Base-by-base conservation (phyloP, 225 moss, liverwort and hornwort genomes). In the Pseudoscleropodium purum region DNA sequence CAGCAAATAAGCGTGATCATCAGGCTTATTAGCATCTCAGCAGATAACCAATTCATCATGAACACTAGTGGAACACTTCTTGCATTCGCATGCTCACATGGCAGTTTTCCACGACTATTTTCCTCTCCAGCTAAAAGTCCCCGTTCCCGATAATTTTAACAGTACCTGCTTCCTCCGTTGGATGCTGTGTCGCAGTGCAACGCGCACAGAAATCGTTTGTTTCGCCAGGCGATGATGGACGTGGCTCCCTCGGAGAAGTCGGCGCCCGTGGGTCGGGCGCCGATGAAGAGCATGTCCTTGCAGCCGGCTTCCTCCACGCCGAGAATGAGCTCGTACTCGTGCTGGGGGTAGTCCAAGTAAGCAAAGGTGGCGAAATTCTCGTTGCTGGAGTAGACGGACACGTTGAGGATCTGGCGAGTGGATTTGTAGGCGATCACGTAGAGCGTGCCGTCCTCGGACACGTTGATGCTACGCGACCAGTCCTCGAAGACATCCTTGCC, bases 231-330 rank as follows among this genome's bases (percentile, higher is more conserved):
- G 51, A 92, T 90, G 70, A 92, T 90, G 52, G 88, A 92, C 23
- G 92, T 92, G 10, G 92, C 92, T 5, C 86, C 92, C 59, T 92
- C 90, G 4, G 86, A 90, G 59, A 92, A 92, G 83, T 92, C 86
- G 18, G 90, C 86, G 18, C 90, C 88, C 47, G 82, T 72, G 10
- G 90, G 90, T 43, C 92, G 86, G 9, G 92, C 92, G 65, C 92
- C 90, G 11, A 92, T 92, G 73, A 92, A 92, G 27, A 92, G 83
- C 92, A 90, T 92, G 79, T 92, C 92, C 66, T 90, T 90, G 90
- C 92, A 92, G 11, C 92, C 92, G 15, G 92, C 92, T 83, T 92
- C 92, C 86, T 92, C 92, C 60, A 92, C 90, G 23, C 92, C 90
- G 2, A 92, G 90, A 68, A 92, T 92, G 66, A 92, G 88, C 88